Conservation (phyloP, 352 stramenopile genomes). For the Aphanomyces invadans region DNA sequence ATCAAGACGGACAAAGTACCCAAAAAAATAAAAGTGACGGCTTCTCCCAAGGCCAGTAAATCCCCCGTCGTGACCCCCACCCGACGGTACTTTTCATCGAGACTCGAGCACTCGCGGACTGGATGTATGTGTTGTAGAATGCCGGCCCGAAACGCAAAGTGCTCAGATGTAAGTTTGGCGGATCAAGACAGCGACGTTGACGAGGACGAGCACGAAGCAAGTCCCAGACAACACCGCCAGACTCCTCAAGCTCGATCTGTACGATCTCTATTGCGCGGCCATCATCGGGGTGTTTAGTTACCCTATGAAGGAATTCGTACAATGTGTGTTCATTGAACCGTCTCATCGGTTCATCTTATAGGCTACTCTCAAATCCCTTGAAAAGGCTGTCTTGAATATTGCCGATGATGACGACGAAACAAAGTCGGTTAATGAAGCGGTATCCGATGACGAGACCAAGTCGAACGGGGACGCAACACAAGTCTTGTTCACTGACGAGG, state of each 20-base stretch:
- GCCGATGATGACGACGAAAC: not conserved
- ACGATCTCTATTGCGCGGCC: not conserved
- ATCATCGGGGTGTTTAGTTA: too few species aligned
- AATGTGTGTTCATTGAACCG: too few species aligned
- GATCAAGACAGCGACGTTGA: conserved; percentile 18
- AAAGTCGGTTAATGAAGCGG: too few species aligned
- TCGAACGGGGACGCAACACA: too few species aligned
- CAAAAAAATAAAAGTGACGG: not conserved
- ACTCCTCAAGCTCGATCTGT: not conserved
- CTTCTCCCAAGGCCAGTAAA: not conserved
- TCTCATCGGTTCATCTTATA: too few species aligned
- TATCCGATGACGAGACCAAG: not conserved
- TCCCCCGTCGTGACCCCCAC: not conserved
- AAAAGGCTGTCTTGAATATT: too few species aligned
- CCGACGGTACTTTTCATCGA: conserved; percentile 17
- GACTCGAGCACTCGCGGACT: not conserved
- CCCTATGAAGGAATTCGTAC: too few species aligned
- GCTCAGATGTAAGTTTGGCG: conserved; percentile 2
- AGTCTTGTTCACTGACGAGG: too few species aligned
- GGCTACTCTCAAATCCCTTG: too few species aligned
- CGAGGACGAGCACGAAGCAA: not conserved
- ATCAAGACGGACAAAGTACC: not conserved
- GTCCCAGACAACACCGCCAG: too few species aligned
- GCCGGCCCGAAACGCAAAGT: conserved; percentile 1
- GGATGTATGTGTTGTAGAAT: conserved; percentile 4